Evolutionary conservation across 768 basidiomycete species (phyloP).

Genomic region (Tylopilus subfusipes): DNA sequence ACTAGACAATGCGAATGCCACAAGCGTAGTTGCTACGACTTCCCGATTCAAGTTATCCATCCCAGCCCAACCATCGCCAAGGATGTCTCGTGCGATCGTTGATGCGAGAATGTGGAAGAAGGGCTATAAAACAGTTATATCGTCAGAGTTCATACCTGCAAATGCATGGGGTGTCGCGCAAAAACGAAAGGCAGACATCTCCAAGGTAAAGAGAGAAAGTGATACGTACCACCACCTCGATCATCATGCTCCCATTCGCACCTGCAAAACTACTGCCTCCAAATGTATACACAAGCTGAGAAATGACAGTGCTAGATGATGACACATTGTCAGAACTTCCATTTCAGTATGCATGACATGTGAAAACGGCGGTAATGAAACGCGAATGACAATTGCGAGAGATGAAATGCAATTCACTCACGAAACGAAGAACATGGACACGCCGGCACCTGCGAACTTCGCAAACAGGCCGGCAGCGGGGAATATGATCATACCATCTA

Average conservation of each 20-base stretch:
- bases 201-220: background rate
- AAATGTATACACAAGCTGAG: slow-evolving; percentile 80
- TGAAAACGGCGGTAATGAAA: slow-evolving; percentile 2
- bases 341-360: background rate
- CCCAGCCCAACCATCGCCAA: slow-evolving; percentile 22
- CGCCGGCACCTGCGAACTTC: slow-evolving; percentile 81
- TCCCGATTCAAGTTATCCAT: slow-evolving; percentile 61
- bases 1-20: slow-evolving; percentile 83
- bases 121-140: slow-evolving; percentile 47
- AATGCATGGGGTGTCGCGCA: background rate
- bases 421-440: slow-evolving; percentile 94
- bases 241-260: slow-evolving; percentile 97
- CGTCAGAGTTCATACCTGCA: background rate
- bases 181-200: background rate
- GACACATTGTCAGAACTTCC: background rate
- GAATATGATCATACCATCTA: slow-evolving; percentile 96
- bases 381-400: background rate
- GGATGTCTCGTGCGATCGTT: slow-evolving; percentile 64
- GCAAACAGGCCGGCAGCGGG: slow-evolving; percentile 79
- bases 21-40: slow-evolving; percentile 89
- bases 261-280: slow-evolving; percentile 89
- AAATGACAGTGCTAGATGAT: slow-evolving; percentile 55
- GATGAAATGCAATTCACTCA: slow-evolving; percentile 32
- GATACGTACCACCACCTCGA: slow-evolving; percentile 84
- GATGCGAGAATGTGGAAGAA: slow-evolving; percentile 93